These are phyloP conservation scores for Ulmus americana DNA, from an alignment of 331 rosid genomes.

Conservation along the genomic window DNA sequence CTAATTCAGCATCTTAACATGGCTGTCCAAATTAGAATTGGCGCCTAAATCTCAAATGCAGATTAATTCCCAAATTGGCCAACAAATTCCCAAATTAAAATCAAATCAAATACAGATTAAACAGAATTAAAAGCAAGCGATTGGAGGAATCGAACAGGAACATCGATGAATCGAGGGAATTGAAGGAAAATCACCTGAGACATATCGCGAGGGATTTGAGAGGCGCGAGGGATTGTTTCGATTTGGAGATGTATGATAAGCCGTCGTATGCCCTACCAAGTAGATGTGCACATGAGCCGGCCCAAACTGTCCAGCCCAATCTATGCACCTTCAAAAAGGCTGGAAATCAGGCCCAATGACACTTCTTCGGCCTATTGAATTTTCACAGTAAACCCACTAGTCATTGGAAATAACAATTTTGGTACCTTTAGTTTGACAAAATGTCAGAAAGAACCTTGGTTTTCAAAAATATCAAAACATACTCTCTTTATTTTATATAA, in stretches of 20 bases:
- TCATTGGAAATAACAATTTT: too few species aligned
- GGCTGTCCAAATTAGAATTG: background rate
- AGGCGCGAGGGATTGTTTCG: conserved; percentile 4
- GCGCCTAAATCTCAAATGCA: background rate
- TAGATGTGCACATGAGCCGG: too few species aligned
- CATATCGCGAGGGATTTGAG: conserved; percentile 35
- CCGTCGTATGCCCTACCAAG: too few species aligned
- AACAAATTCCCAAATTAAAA: background rate
- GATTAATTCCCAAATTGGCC: background rate
- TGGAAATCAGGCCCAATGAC: too few species aligned
- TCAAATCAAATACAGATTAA: background rate
- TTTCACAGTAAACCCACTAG: too few species aligned
- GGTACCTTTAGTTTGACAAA: too few species aligned
- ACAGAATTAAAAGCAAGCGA: background rate
- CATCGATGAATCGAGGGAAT: conserved; percentile 1
- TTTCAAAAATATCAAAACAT: too few species aligned
- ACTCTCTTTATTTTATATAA: too few species aligned
- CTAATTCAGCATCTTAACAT: conserved; percentile 7
- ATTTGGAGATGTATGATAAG: background rate
- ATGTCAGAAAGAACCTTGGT: too few species aligned
- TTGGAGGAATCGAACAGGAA: background rate
- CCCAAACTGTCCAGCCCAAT: too few species aligned
- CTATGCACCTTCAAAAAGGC: too few species aligned
- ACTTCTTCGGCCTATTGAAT: too few species aligned
- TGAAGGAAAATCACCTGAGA: conserved; percentile 55